These are phyloP conservation scores for Podospora anserina DNA, from an alignment of 495 filamentous ascomycete species.

Conservation along the genomic window DNA sequence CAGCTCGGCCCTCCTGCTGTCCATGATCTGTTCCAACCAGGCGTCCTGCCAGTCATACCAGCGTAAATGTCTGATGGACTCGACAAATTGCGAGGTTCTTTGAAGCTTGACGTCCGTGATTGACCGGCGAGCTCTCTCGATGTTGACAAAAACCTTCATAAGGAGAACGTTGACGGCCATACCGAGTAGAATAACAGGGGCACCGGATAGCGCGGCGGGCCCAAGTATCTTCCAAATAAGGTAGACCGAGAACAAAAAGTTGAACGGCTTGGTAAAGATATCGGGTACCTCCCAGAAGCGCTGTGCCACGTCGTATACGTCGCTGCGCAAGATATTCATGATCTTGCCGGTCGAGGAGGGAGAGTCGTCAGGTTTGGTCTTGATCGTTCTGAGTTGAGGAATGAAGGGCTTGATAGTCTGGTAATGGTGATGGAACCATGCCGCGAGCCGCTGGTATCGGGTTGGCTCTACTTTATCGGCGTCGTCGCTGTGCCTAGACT, in stretches of 20 bases:
- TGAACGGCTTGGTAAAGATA: slow-evolving; percentile 66
- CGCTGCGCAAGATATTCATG: slow-evolving; percentile 71
- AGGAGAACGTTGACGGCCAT: slow-evolving; percentile 63
- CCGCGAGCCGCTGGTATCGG: slow-evolving; percentile 10
- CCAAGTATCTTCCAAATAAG: slow-evolving; percentile 75
- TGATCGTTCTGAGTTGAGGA: neutral
- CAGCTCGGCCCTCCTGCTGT: slow-evolving; percentile 64
- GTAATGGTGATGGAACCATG: slow-evolving; percentile 17
- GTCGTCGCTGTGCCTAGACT: slow-evolving; percentile 25
- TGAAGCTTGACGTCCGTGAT: slow-evolving; percentile 72
- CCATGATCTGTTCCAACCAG: slow-evolving; percentile 72
- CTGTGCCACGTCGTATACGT: slow-evolving; percentile 81
- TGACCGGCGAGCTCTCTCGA: slow-evolving; percentile 61
- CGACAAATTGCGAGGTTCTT: slow-evolving; percentile 73
- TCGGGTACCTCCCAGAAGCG: slow-evolving; percentile 73
- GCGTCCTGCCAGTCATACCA: slow-evolving; percentile 85
- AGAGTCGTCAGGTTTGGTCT: slow-evolving; percentile 28
- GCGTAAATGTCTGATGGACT: slow-evolving; percentile 77
- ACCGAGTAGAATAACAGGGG: slow-evolving; percentile 60
- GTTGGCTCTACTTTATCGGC: slow-evolving; percentile 19
- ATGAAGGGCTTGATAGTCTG: neutral
- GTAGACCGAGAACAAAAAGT: slow-evolving; percentile 61
- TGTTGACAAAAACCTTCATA: slow-evolving; percentile 56
- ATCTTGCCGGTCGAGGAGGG: slow-evolving; percentile 80
- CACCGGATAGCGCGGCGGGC: slow-evolving; percentile 71